Evolutionary conservation across 495 filamentous ascomycete genomes (phyloP), one percentile per base, ranked within the genome.

Genomic region (Durotheca rogersii): DNA sequence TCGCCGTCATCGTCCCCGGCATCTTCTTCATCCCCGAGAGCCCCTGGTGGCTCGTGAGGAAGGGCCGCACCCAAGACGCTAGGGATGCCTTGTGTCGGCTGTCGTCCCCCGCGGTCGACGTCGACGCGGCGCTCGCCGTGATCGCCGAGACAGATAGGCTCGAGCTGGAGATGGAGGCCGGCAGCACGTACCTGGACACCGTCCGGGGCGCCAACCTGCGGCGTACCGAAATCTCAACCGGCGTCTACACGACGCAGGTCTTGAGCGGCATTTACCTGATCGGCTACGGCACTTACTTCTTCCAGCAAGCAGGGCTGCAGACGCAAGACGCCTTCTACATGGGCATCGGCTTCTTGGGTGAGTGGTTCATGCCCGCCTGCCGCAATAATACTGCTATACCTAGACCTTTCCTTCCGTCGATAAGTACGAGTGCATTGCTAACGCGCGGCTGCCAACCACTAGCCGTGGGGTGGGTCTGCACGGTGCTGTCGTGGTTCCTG

Each of bases 281-380:
- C 45, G 77, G 78, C 20, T 84, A 81, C 41, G 77, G 77, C 0
- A 85, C 81, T 0, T 84, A 83, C 35, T 85, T 88, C 67, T 85
- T 84, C 63, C 70, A 76, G 41, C 75, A 80, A 35, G 83, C 82
- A 3, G 83, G 83, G 1, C 59, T 85, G 21, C 61, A 72, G 0
- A 72, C 72, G 0, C 55, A 70, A 6, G 51, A 70, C 3, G 71
- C 77, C 4, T 81, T 80, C 39, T 57, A 76, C 47, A 76, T 80
- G 67, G 75, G 72, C 2, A 70, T 79, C 19, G 71, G 73, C 9
- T 75, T 72, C 35, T 36, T 73, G 14, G 69, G 70, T 72, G n/a
- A 49, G 69, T 12, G 27, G 10, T 2, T 41, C 37, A 12, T 6
- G n/a, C n/a, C n/a, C n/a, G n/a, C n/a, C n/a, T n/a, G n/a, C n/a